Percentiles rank a stretch among this genome's conserved stretches.
Evolutionary conservation across 2,329 filamentous ascomycete genomes (phyloP).

Genomic region (Rachicladosporium sp.): DNA sequence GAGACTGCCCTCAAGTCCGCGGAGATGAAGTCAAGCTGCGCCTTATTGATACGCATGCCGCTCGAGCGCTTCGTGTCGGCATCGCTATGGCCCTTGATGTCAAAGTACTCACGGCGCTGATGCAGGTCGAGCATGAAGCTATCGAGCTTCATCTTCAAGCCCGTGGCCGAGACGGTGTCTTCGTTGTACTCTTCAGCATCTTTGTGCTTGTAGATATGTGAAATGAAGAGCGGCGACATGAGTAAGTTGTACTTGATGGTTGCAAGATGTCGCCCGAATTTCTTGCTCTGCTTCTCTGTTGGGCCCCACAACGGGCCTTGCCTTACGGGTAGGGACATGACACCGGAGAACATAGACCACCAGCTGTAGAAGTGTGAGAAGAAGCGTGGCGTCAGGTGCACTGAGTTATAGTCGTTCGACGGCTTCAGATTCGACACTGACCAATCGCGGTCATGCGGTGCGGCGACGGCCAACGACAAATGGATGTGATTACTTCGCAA

Average conservation of each 20-base stretch:
- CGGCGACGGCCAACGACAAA: conserved; percentile 80
- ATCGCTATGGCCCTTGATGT: conserved; percentile 54
- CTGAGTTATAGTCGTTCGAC: conserved; percentile 87
- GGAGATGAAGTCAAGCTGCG: conserved; percentile 80
- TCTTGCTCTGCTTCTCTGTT: conserved; percentile 92
- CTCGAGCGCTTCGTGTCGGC: conserved; percentile 71
- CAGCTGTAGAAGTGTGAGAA: conserved; percentile 97
- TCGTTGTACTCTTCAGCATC: conserved; percentile 78
- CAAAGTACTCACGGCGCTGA: conserved; percentile 82
- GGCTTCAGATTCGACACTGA: conserved; percentile 58
- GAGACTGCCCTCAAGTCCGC: conserved; percentile 90
- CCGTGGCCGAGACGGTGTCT: conserved; percentile 73
- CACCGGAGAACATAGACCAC: conserved; percentile 93
- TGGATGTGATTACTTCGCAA: conserved; percentile 96
- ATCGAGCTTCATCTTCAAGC: conserved; percentile 90
- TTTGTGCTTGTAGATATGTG: conserved; percentile 97
- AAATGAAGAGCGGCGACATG: conserved; percentile 83
- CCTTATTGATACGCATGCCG: conserved; percentile 90
- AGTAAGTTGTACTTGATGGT: conserved; percentile 97
- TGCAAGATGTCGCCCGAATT: conserved; percentile 91
- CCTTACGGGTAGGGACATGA: conserved; percentile 86
- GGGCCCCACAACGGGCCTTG: conserved; percentile 87
- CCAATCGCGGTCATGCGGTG: conserved; percentile 81
- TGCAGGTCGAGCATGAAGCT: conserved; percentile 97
- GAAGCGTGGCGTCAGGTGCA: conserved; percentile 87